phyloP scores from a whole-genome alignment of 2,329 filamentous ascomycete species.

The Alternaria arborescens region DNA sequence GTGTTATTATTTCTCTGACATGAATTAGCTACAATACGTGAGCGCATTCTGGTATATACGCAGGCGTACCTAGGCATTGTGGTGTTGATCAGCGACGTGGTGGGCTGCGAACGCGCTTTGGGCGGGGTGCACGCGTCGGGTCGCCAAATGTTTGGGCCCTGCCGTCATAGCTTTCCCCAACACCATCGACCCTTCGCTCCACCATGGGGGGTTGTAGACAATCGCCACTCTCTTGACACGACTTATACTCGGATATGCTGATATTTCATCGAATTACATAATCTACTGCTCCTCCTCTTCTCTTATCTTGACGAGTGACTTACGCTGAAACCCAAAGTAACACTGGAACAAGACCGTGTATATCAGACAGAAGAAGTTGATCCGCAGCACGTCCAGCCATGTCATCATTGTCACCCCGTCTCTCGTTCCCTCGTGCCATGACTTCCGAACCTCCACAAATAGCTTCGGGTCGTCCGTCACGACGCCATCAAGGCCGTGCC shows the following conservation, averaged over 20 bases:
- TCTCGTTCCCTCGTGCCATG: constrained; percentile 51
- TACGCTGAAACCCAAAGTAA: constrained; percentile 39
- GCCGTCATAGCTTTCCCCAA: constrained; percentile 11
- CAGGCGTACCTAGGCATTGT: constrained; percentile 50
- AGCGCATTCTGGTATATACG: background rate
- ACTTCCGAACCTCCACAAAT: constrained; percentile 66
- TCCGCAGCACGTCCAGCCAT: constrained; percentile 42
- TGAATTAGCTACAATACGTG: constrained; percentile 14
- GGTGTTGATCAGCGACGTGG: constrained; percentile 31
- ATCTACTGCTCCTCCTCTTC: constrained; percentile 7
- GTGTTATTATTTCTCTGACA: constrained; percentile 94
- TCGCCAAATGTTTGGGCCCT: constrained; percentile 23
- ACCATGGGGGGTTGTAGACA: background rate
- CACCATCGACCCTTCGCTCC: background rate
- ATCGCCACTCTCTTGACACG: background rate
- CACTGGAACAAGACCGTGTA: constrained; percentile 45
- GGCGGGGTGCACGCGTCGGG: constrained; percentile 37
- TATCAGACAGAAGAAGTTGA: constrained; percentile 47
- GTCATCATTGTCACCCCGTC: constrained; percentile 39
- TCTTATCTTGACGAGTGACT: constrained; percentile 27
- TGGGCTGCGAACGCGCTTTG: constrained; percentile 45
- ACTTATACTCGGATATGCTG: background rate
- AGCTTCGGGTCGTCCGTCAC: constrained; percentile 83
- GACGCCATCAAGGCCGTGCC: constrained; percentile 74
- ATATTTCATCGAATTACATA: background rate